These are phyloP conservation scores for Dioszegia aurantiaca DNA, from an alignment of 768 basidiomycete genomes.

Conservation along the genomic window DNA sequence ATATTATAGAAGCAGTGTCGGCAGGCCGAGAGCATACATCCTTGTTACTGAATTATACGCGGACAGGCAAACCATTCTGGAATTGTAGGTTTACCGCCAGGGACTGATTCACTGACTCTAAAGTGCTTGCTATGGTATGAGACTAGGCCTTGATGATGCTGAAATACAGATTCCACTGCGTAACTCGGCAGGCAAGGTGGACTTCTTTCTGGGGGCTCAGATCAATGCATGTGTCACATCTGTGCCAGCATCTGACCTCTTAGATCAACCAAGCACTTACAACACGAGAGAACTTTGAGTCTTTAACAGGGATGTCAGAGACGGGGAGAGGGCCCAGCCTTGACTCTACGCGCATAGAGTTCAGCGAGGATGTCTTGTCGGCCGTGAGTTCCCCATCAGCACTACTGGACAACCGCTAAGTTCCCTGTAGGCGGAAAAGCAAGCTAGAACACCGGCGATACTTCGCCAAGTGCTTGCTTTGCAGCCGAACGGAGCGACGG, in stretches of 20 bases:
- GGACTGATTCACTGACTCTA: background rate
- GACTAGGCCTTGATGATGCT: background rate
- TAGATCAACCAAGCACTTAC: background rate
- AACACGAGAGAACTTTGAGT: slow-evolving; percentile 9
- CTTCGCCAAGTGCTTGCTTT: background rate
- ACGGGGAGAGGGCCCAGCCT: background rate
- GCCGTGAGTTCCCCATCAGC: background rate
- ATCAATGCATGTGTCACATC: no score
- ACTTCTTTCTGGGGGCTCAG: slow-evolving; percentile 26
- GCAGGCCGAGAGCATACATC: slow-evolving; percentile 27
- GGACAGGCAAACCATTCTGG: slow-evolving; percentile 32
- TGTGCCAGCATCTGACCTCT: background rate
- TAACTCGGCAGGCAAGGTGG: slow-evolving; percentile 17
- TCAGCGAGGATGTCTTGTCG: slow-evolving; percentile 12
- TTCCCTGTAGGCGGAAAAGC: background rate
- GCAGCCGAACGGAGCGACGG: no score
- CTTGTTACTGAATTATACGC: slow-evolving; percentile 27
- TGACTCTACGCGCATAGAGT: background rate
- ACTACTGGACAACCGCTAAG: background rate
- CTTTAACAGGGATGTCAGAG: slow-evolving; percentile 2
- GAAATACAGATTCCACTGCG: slow-evolving; percentile 20
- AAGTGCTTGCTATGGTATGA: slow-evolving; percentile 28
- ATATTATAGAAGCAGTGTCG: slow-evolving; percentile 21
- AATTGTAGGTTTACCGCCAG: slow-evolving; percentile 19
- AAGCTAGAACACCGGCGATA: background rate